These are phyloP conservation scores for Vaccinium corymbosum DNA, from an alignment of 148 eudicot species.

Conservation along the genomic window DNA sequence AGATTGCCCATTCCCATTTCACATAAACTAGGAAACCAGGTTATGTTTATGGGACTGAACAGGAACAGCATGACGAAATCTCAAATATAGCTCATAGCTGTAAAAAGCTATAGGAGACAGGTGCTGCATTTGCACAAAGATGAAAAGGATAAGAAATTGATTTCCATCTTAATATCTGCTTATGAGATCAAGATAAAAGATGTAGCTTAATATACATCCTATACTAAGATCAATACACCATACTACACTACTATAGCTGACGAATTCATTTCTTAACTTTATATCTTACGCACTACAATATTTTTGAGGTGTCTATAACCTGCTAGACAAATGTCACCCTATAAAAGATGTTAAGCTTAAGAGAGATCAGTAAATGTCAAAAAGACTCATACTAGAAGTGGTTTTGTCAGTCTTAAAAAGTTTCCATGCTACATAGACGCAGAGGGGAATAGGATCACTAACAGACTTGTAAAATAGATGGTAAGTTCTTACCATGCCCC, in stretches of 20 bases:
- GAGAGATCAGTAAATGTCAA: neutral
- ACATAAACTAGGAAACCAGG: neutral
- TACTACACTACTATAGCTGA: neutral
- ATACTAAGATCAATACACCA: neutral
- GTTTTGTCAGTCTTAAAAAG: neutral
- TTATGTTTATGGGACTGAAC: neutral
- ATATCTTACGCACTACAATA: neutral
- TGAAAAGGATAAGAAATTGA: neutral
- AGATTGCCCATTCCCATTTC: conserved; percentile 11
- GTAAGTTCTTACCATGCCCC: conserved; percentile 85
- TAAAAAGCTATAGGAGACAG: neutral
- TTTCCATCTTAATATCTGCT: neutral
- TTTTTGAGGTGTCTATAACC: conserved; percentile 1
- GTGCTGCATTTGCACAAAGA: neutral
- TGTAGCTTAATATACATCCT: neutral
- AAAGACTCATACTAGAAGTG: neutral
- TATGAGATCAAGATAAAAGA: neutral
- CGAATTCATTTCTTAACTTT: neutral
- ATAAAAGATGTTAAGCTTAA: neutral
- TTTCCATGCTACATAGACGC: neutral
- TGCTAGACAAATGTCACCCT: neutral
- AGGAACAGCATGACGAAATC: neutral
- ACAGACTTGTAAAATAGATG: neutral
- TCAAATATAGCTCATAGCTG: neutral
- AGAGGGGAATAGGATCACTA: neutral